A percentile compares a stretch with the other conserved stretches of the same genome.
Evolutionary conservation across 495 filamentous ascomycete species (phyloP).

Genomic region (Neurospora tetraspora): DNA sequence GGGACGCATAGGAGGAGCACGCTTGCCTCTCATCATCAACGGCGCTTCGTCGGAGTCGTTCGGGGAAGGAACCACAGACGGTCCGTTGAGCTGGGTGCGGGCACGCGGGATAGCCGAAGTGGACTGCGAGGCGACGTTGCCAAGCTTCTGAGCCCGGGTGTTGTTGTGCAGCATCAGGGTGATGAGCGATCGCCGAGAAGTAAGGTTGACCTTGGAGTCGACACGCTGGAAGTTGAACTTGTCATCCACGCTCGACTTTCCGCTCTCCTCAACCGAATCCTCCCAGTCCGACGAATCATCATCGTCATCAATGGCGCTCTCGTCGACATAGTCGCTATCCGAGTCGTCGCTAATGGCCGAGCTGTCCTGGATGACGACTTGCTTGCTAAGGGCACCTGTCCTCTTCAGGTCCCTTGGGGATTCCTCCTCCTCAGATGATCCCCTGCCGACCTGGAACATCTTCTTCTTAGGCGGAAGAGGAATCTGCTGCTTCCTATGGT

Average conservation of each 20-base stretch:
- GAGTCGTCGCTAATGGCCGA: constrained; percentile 60
- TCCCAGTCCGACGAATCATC: constrained; percentile 87
- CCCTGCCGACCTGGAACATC: constrained; percentile 65
- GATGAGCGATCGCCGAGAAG: constrained; percentile 78
- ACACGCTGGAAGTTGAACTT: constrained; percentile 77
- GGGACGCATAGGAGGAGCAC: constrained; percentile 36
- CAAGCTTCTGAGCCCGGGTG: constrained; percentile 53
- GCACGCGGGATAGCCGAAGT: constrained; percentile 69
- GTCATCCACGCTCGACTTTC: constrained; percentile 69
- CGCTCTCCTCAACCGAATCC: constrained; percentile 83
- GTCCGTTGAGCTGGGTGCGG: constrained; percentile 60
- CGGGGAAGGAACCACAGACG: constrained; percentile 63
- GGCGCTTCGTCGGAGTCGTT: constrained; percentile 56
- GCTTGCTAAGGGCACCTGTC: constrained; percentile 74
- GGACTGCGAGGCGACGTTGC: constrained; percentile 62
- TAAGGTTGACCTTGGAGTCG: constrained; percentile 76
- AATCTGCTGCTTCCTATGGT: constrained; percentile 38
- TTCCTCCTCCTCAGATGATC: constrained; percentile 74
- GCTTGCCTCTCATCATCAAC: constrained; percentile 51
- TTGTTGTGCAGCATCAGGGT: constrained; percentile 73
- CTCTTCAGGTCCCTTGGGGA: constrained; percentile 67
- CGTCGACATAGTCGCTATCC: constrained; percentile 59
- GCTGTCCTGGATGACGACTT: constrained; percentile 54
- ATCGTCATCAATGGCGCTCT: constrained; percentile 80
- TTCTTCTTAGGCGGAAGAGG: constrained; percentile 48